These are phyloP conservation scores for Penicillium sp. DNA, from an alignment of 2,329 filamentous ascomycete genomes.

Conservation along the genomic window DNA sequence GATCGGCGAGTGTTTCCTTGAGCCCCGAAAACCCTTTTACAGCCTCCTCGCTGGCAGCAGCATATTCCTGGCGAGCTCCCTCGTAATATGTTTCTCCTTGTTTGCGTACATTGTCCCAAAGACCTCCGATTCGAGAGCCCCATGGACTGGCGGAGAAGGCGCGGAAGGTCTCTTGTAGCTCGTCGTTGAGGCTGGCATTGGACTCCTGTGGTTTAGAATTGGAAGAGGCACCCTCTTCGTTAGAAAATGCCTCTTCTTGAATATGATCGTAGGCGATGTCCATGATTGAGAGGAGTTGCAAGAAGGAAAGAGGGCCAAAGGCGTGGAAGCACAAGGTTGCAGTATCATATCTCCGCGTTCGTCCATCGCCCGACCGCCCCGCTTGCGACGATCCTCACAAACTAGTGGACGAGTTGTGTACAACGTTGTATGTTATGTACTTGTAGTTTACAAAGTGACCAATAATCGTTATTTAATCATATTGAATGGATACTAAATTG, in stretches of 20 bases:
- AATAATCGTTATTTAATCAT: neutral
- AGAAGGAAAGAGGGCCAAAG: slow-evolving; percentile 7
- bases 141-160: slow-evolving; percentile 88
- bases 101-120: slow-evolving; percentile 89
- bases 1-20: slow-evolving; percentile 64
- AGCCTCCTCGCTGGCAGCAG: slow-evolving; percentile 75
- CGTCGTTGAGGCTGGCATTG: slow-evolving; percentile 68
- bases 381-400: slow-evolving; percentile 13
- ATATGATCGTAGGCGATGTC: slow-evolving; percentile 98
- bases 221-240: slow-evolving; percentile 50
- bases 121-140: slow-evolving; percentile 83
- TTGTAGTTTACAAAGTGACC: neutral
- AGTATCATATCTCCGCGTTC: slow-evolving; percentile 27
- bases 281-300: slow-evolving; percentile 55
- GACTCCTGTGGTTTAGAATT: slow-evolving; percentile 34
- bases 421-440: neutral
- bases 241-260: slow-evolving; percentile 72
- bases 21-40: slow-evolving; percentile 74
- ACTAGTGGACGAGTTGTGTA: neutral
- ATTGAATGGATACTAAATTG: neutral
- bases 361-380: slow-evolving; percentile 35
- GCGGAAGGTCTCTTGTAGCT: slow-evolving; percentile 93
- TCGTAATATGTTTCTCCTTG: slow-evolving; percentile 90
- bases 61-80: slow-evolving; percentile 77
- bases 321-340: slow-evolving; percentile 19